A percentile compares a stretch with the other conserved stretches of the same genome.
These are phyloP conservation scores for Myxozyma mucilagina DNA, from an alignment of 805 yeast species.

Conservation along the genomic window DNA sequence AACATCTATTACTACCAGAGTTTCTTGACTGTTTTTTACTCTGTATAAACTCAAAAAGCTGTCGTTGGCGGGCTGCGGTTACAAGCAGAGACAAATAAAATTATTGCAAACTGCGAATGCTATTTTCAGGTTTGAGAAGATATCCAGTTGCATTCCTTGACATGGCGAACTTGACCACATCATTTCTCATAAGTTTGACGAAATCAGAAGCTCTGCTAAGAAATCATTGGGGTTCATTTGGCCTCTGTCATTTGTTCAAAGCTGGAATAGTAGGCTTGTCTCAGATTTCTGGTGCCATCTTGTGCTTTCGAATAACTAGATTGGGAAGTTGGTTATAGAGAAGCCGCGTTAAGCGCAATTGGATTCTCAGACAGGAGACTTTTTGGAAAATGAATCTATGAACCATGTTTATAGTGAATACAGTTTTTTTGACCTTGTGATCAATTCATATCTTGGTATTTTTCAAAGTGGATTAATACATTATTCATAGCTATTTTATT, in stretches of 20 bases:
- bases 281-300: background rate
- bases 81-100: background rate
- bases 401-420: slow-evolving; percentile 6
- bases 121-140: background rate
- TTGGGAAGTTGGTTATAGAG: background rate
- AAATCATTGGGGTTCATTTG: background rate
- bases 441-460: too few relatives aligned
- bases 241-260: slow-evolving; percentile 3
- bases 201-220: background rate
- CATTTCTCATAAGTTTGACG: background rate
- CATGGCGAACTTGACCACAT: background rate
- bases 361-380: background rate
- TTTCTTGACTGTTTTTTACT: slow-evolving; percentile 9
- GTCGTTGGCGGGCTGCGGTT: slow-evolving; percentile 11
- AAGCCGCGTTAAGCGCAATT: background rate
- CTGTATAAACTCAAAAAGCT: slow-evolving; percentile 6
- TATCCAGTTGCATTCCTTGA: too few relatives aligned
- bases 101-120: background rate
- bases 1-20: background rate
- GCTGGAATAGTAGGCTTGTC: slow-evolving; percentile 11
- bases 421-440: background rate
- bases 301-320: background rate
- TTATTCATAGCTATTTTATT: too few relatives aligned
- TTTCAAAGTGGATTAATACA: too few relatives aligned
- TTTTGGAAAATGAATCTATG: background rate